These are phyloP conservation scores for Telopea speciosissima DNA, from an alignment of 177 flowering plant species.

Conservation along the genomic window DNA sequence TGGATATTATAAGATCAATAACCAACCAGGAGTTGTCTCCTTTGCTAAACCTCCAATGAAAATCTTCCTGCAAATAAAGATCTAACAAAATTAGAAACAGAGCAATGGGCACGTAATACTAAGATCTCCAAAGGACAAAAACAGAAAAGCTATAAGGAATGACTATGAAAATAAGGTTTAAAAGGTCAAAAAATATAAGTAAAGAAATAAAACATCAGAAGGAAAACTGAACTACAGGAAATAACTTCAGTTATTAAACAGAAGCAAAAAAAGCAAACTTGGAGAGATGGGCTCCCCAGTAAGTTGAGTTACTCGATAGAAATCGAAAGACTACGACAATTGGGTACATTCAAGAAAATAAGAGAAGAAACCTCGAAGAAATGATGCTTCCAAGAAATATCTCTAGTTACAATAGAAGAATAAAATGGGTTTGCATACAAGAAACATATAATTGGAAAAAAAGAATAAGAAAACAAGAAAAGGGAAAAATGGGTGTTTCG, in stretches of 20 bases:
- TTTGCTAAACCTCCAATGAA: slow-evolving; percentile 89
- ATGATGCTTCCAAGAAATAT: no score
- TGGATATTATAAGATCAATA: background rate
- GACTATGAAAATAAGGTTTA: background rate
- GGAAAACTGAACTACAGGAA: background rate
- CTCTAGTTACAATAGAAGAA: background rate
- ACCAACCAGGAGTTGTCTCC: slow-evolving; percentile 72
- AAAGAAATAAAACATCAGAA: background rate
- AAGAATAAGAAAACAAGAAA: no score
- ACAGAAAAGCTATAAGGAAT: background rate
- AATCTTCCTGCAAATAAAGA: slow-evolving; percentile 60
- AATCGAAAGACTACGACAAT: no score
- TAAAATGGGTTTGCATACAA: background rate
- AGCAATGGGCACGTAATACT: background rate
- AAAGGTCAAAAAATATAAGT: background rate
- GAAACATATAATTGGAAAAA: background rate
- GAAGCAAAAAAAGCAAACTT: background rate
- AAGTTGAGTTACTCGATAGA: no score
- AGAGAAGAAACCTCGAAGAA: no score
- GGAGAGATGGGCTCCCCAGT: no score
- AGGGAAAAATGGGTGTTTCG: background rate
- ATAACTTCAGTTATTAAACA: background rate
- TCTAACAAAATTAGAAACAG: slow-evolving; percentile 6
- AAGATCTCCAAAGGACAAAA: background rate
- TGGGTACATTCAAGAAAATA: no score